Evolutionary conservation across 108 stramenopile genomes (phyloP).

Genomic region (Epithemia pelagica): DNA sequence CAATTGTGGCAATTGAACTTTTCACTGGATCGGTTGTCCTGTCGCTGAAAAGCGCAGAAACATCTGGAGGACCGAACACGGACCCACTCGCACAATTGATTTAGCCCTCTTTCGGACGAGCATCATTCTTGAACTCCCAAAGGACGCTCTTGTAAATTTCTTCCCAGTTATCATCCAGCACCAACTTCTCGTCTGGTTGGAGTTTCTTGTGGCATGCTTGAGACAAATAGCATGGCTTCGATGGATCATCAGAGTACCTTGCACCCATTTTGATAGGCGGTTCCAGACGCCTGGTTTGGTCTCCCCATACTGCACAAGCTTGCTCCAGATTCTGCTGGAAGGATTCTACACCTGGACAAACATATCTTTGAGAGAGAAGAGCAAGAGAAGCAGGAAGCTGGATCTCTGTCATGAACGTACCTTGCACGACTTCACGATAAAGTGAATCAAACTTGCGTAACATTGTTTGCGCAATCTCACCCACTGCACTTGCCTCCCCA

Average conservation of each 20-base stretch:
- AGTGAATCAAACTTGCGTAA: slow-evolving; percentile 22
- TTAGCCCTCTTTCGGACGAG: slow-evolving; percentile 78
- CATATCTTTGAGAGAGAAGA: no score
- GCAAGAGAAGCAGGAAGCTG: no score
- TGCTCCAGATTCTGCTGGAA: slow-evolving; percentile 43
- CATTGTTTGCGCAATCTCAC: slow-evolving; percentile 64
- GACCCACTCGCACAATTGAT: slow-evolving; percentile 84
- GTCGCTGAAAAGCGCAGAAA: slow-evolving; percentile 90
- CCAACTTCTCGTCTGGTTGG: slow-evolving; percentile 54
- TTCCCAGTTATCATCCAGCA: slow-evolving; percentile 73
- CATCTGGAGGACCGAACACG: slow-evolving; percentile 88
- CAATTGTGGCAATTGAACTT: slow-evolving; percentile 67
- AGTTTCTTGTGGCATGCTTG: slow-evolving; percentile 60
- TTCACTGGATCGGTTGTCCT: slow-evolving; percentile 38
- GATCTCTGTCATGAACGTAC: background rate
- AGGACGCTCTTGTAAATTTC: slow-evolving; percentile 66
- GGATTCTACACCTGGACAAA: slow-evolving; percentile 20
- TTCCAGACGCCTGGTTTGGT: slow-evolving; percentile 64
- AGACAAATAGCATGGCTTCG: slow-evolving; percentile 79
- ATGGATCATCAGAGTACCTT: slow-evolving; percentile 68
- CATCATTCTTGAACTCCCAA: slow-evolving; percentile 77
- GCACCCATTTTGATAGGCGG: slow-evolving; percentile 83
- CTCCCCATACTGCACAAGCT: slow-evolving; percentile 81
- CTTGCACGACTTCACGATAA: slow-evolving; percentile 5
- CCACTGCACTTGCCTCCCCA: slow-evolving; percentile 76